Conservation (phyloP, 192 early-diverging fungal genomes). For the Linnemannia hyalina region DNA sequence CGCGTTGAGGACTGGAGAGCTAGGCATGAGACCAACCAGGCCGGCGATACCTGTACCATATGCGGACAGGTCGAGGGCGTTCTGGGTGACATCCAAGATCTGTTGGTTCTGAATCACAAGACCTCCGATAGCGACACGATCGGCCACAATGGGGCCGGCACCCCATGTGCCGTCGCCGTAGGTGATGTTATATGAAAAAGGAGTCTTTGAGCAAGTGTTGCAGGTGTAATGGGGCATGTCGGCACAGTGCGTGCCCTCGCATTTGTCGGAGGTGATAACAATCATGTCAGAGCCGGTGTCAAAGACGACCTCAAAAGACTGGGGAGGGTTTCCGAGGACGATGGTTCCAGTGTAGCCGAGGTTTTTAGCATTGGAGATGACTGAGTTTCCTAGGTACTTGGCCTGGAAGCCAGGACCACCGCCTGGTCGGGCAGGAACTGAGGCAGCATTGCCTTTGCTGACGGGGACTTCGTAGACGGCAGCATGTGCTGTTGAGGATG, state of each 20-base stretch:
- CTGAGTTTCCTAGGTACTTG: constrained; percentile 42
- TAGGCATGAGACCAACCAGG: constrained; percentile 50
- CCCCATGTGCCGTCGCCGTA: constrained; percentile 57
- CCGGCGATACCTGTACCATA: constrained; percentile 41
- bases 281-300: constrained; percentile 81
- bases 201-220: constrained; percentile 47
- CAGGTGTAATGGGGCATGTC: constrained; percentile 49
- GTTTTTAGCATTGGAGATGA: constrained; percentile 44
- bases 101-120: constrained; percentile 48
- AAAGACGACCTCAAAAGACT: constrained; percentile 90
- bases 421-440: neutral
- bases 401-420: constrained; percentile 21
- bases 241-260: constrained; percentile 33
- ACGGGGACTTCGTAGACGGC: constrained; percentile 32
- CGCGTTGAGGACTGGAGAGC: constrained; percentile 39
- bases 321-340: constrained; percentile 83
- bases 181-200: constrained; percentile 54
- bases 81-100: constrained; percentile 50
- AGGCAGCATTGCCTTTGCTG: constrained; percentile 1
- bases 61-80: constrained; percentile 34
- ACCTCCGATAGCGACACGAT: constrained; percentile 46
- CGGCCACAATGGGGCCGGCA: constrained; percentile 46
- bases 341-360: constrained; percentile 91
- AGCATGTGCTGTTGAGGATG: neutral
- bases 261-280: constrained; percentile 49